Evolutionary conservation across 805 yeast genomes (phyloP).

Genomic region (Ogataea thermomethanolica): DNA sequence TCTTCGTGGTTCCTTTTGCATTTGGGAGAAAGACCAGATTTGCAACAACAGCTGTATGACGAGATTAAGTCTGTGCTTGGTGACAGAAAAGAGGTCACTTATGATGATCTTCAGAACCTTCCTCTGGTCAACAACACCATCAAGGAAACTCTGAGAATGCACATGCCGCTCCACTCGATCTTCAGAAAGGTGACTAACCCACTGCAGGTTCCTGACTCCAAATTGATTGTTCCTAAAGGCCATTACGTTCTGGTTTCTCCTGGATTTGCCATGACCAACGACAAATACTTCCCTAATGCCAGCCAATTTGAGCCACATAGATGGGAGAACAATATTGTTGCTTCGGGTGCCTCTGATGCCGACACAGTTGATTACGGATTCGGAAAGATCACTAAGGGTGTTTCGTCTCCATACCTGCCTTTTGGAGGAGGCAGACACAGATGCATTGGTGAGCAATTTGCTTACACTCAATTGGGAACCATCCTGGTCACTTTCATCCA

Average conservation of each 20-base stretch:
- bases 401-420: slow-evolving; percentile 91
- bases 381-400: slow-evolving; percentile 95
- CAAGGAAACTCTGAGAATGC: slow-evolving; percentile 92
- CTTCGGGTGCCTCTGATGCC: slow-evolving; percentile 36
- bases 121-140: slow-evolving; percentile 78
- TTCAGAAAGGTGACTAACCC: slow-evolving; percentile 85
- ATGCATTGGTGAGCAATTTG: slow-evolving; percentile 98
- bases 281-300: slow-evolving; percentile 76
- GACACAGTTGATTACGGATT: slow-evolving; percentile 86
- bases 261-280: slow-evolving; percentile 80
- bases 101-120: slow-evolving; percentile 80
- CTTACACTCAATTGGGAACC: slow-evolving; percentile 88
- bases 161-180: slow-evolving; percentile 93
- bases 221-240: slow-evolving; percentile 80
- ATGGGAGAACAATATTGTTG: slow-evolving; percentile 66
- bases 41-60: slow-evolving; percentile 74
- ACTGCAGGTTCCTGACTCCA: slow-evolving; percentile 74
- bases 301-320: slow-evolving; percentile 75
- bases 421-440: slow-evolving; percentile 99
- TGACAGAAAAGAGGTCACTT: slow-evolving; percentile 58
- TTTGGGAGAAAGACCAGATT: slow-evolving; percentile 79
- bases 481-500: slow-evolving; percentile 71
- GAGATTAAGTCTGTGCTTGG: slow-evolving; percentile 68
- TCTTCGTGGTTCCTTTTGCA: slow-evolving; percentile 94
- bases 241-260: slow-evolving; percentile 91